Evolutionary conservation across 805 yeast species (phyloP), one percentile per base, ranked within the genome.

Genomic region (Lachancea thermotolerans): DNA sequence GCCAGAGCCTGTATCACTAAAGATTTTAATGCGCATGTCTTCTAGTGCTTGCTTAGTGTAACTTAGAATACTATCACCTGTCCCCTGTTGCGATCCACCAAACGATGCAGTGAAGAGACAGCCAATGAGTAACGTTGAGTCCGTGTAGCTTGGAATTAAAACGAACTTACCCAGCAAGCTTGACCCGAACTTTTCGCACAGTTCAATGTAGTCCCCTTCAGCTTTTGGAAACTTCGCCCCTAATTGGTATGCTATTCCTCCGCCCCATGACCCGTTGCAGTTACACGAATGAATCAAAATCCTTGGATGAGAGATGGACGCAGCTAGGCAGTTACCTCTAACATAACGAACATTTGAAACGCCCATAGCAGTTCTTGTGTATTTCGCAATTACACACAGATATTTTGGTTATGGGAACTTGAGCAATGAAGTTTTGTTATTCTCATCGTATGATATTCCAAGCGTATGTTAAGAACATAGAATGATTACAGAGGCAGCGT

Each of bases 201-300:
- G 30, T 10, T 53, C 49, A 10, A 51, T 44, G 54, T 87, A 85
- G 3, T 55, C 50, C 37, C 59, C 51, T 53, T 76, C 83, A 3
- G 91, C 76, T 2, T 67, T 56, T 2, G 87, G 89, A 59, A 72
- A 86, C 38, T 67, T 61, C 14, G 53, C 44, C 18, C 71, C 74
- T 55, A 87, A 77, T 21, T 65, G 74, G 3, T 69, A 69, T 0
- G 95, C 95, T 2, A 87, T 75, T 0, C 95, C 96, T 2, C 86
- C 91, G 3, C 93, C 93, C 95, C 95, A 87, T 1, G 70, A 56
- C 0, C 95, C 95, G 21, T 71, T 68, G 33, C 88, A 79, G 58
- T 87, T 87, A 57, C 95, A 87, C 0, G 95, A 79, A 59, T 87
- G 95, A 1, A 84, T 84, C 4, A 86, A 59, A 2, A 84, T 67